Evolutionary conservation across 176 grass and related monocot genomes (phyloP).

Genomic region (Bonia amplexicaulis): DNA sequence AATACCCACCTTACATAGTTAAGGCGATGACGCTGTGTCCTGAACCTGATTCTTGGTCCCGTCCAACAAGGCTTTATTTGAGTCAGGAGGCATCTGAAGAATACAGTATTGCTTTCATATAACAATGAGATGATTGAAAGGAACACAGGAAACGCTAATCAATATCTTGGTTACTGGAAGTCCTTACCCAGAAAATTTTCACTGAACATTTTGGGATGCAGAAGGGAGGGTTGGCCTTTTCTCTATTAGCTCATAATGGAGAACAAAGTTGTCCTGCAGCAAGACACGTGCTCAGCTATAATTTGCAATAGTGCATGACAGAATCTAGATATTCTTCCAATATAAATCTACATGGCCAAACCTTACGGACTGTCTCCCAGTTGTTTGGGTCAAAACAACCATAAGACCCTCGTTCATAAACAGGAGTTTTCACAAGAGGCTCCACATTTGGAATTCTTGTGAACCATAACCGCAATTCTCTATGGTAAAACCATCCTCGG

Average conservation of each 20-base stretch:
- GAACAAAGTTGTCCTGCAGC: slow-evolving; percentile 85
- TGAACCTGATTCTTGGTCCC: neutral
- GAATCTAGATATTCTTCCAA: neutral
- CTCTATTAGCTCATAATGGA: slow-evolving; percentile 75
- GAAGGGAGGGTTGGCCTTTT: slow-evolving; percentile 64
- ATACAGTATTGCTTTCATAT: slow-evolving; percentile 16
- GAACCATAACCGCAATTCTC: slow-evolving; percentile 65
- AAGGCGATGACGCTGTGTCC: neutral
- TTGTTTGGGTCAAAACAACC: slow-evolving; percentile 69
- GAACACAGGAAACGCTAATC: neutral
- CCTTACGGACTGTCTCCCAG: slow-evolving; percentile 91
- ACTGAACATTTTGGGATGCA: slow-evolving; percentile 45
- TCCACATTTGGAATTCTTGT: slow-evolving; percentile 63
- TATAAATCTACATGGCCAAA: slow-evolving; percentile 28
- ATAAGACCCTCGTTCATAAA: slow-evolving; percentile 83
- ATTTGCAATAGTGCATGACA: neutral
- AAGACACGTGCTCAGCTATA: slow-evolving; percentile 1
- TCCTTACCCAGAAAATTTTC: slow-evolving; percentile 49
- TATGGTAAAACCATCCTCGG: slow-evolving; percentile 97
- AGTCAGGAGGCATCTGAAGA: slow-evolving; percentile 24
- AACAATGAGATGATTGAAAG: neutral
- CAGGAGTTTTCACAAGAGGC: slow-evolving; percentile 60
- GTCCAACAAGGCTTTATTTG: slow-evolving; percentile 19
- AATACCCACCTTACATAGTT: slow-evolving; percentile 24
- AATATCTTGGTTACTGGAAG: neutral